These are phyloP conservation scores for Parachaetomium inaequale DNA, from an alignment of 495 filamentous ascomycete species.

Conservation along the genomic window DNA sequence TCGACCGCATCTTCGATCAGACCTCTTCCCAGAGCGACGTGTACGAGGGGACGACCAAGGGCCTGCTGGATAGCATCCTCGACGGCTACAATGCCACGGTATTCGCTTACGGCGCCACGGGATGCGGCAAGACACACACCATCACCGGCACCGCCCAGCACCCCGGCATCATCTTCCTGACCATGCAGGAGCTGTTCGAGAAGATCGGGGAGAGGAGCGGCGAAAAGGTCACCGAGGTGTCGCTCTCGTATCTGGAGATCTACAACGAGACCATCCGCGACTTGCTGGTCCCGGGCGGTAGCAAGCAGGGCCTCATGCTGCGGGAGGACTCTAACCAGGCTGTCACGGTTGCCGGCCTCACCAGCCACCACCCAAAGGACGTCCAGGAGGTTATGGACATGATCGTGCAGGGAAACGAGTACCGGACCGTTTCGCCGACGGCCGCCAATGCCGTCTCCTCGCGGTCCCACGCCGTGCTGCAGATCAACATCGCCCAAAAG, in stretches of 20 bases:
- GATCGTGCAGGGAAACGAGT: constrained; percentile 93
- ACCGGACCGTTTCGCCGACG: constrained; percentile 92
- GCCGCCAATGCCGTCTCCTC: constrained; percentile 98
- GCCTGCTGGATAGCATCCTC: constrained; percentile 86
- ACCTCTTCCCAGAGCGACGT: constrained; percentile 90
- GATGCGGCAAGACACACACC: constrained; percentile 97
- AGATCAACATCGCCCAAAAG: constrained; percentile 93
- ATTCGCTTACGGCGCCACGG: constrained; percentile 96
- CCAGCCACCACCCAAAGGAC: constrained; percentile 77
- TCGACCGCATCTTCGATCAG: constrained; percentile 96
- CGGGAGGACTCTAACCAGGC: constrained; percentile 92
- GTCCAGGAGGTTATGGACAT: constrained; percentile 99
- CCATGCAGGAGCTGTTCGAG: constrained; percentile 98
- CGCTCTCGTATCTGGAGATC: constrained; percentile 95
- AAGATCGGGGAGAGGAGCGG: constrained; percentile 78
- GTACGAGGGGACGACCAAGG: constrained; percentile 89
- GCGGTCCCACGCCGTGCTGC: constrained; percentile 95
- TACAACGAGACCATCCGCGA: constrained; percentile 99
- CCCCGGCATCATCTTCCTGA: constrained; percentile 96
- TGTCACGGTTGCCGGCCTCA: constrained; percentile 87
- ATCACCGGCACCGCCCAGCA: constrained; percentile 87
- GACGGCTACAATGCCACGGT: constrained; percentile 99
- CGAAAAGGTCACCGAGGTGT: constrained; percentile 86
- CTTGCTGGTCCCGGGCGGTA: constrained; percentile 78
- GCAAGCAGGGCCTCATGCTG: constrained; percentile 85